phyloP scores from a whole-genome alignment of 2,329 filamentous ascomycete species.

The Stachybotrys echinatus region DNA sequence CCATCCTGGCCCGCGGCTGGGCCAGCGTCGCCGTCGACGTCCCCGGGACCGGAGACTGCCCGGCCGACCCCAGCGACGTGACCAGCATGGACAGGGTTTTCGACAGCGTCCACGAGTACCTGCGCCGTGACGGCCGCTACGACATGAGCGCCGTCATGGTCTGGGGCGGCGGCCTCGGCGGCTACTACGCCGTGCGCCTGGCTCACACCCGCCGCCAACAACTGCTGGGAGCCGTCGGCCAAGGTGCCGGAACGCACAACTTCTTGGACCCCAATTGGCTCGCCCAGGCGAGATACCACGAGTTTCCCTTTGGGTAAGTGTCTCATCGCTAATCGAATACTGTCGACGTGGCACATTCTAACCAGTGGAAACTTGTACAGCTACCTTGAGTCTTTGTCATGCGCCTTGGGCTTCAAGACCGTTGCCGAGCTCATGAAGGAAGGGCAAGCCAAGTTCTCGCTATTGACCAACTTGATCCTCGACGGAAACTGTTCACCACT shows the following conservation, averaged over 20 bases:
- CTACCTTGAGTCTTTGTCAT: neutral
- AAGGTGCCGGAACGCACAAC: conserved; percentile 51
- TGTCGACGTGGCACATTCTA: neutral
- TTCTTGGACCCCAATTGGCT: conserved; percentile 48
- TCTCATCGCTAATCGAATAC: neutral
- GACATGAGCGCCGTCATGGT: conserved; percentile 52
- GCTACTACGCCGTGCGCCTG: conserved; percentile 63
- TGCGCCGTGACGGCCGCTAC: conserved; percentile 43
- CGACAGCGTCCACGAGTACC: conserved; percentile 57
- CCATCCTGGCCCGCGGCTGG: neutral
- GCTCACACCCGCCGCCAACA: conserved; percentile 58
- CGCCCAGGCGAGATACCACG: neutral
- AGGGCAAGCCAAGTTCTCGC: neutral
- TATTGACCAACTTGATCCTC: neutral
- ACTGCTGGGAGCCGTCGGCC: conserved; percentile 52
- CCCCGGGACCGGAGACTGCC: conserved; percentile 50
- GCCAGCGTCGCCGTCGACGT: conserved; percentile 1
- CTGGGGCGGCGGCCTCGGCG: conserved; percentile 62
- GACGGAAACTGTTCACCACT: neutral
- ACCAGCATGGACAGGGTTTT: conserved; percentile 55
- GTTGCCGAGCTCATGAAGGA: neutral
- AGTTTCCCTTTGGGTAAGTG: neutral
- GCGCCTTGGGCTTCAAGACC: neutral
- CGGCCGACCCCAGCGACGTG: conserved; percentile 57
- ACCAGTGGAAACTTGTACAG: neutral